A percentile compares a stretch with the other conserved stretches of the same genome.
phyloP scores from a whole-genome alignment of 305 asterid species.

The Lippia alba region DNA sequence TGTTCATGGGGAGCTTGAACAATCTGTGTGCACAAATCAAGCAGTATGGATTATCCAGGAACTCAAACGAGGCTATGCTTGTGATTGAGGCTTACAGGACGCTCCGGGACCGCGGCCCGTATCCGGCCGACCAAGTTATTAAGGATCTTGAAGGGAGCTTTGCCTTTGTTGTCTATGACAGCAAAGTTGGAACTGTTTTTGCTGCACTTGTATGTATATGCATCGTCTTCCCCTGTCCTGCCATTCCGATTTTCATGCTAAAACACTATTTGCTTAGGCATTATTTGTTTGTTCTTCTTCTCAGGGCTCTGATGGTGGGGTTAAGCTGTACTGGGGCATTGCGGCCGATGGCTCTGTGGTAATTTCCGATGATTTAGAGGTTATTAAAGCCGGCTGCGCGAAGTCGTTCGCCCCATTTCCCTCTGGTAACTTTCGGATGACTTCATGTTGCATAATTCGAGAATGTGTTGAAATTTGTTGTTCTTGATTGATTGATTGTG shows the following conservation, averaged over 20 bases:
- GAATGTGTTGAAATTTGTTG: neutral
- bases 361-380: conserved; percentile 72
- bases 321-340: conserved; percentile 84
- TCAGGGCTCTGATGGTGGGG: conserved; percentile 83
- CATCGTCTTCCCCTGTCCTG: neutral
- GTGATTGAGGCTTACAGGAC: conserved; percentile 85
- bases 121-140: conserved; percentile 85
- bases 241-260: neutral
- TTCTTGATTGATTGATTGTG: neutral
- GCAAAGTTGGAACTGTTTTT: conserved; percentile 68
- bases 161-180: conserved; percentile 82
- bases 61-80: conserved; percentile 75
- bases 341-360: conserved; percentile 91
- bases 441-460: neutral
- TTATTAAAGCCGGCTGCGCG: conserved; percentile 78
- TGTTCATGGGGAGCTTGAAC: conserved; percentile 79
- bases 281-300: neutral
- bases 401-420: conserved; percentile 92
- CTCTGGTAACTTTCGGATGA: conserved; percentile 44
- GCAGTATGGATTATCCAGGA: conserved; percentile 72
- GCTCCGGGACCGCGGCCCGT: conserved; percentile 82
- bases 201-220: conserved; percentile 61
- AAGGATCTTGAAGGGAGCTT: conserved; percentile 85
- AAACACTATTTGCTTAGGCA: neutral
- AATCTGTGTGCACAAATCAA: conserved; percentile 66